These are phyloP conservation scores for Cordia subcordata DNA, from an alignment of 257 asterid species.

Conservation along the genomic window DNA sequence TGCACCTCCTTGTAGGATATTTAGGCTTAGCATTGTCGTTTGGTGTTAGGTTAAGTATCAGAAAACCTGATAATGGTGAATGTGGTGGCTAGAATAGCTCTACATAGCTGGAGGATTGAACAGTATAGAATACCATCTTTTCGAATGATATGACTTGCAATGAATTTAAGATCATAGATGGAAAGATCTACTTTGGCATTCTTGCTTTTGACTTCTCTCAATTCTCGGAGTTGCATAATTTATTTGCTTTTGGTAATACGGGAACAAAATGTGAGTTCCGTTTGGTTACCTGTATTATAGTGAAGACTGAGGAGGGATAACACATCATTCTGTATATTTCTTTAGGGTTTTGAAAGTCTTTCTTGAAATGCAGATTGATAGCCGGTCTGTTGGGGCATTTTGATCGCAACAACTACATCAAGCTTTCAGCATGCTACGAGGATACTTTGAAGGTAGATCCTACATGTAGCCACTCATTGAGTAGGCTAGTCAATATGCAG, in stretches of 20 bases:
- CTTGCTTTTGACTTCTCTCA: too few species aligned
- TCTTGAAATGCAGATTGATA: constrained; percentile 49
- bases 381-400: constrained; percentile 71
- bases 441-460: constrained; percentile 77
- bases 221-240: too few species aligned
- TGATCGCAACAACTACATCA: constrained; percentile 41
- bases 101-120: not conserved
- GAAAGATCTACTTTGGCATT: too few species aligned
- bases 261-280: too few species aligned
- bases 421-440: constrained; percentile 50
- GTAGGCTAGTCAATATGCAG: constrained; percentile 59
- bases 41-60: not conserved
- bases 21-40: not conserved
- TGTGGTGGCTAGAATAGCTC: not conserved
- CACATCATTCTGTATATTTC: not conserved
- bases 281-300: not conserved
- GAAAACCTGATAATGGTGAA: not conserved
- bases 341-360: constrained; percentile 4
- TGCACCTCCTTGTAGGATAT: too few species aligned
- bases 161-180: too few species aligned
- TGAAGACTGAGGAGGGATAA: not conserved
- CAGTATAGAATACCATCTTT: not conserved
- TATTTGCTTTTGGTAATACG: too few species aligned
- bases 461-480: constrained; percentile 61
- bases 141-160: too few species aligned